phyloP scores from a whole-genome alignment of 345 rosid species.

The Combretum micranthum region DNA sequence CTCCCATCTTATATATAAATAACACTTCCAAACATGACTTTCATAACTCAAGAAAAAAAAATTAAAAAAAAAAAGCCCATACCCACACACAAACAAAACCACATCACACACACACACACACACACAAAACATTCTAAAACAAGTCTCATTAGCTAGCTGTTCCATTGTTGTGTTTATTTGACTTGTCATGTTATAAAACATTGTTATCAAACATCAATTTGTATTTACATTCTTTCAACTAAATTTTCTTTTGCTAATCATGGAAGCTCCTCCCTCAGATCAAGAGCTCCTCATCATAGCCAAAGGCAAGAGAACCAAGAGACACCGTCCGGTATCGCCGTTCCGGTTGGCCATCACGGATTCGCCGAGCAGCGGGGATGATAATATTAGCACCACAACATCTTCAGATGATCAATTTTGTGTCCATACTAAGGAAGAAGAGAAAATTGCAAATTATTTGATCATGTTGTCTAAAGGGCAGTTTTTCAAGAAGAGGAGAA shows the following conservation, averaged over 20 bases:
- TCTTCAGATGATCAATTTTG: not conserved
- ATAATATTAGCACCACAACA: not conserved
- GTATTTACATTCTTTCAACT: constrained; percentile 1
- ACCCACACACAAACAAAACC: too few relatives aligned
- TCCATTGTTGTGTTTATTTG: constrained; percentile 10
- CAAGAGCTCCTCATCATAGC: constrained; percentile 11
- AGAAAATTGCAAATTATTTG: constrained; percentile 85
- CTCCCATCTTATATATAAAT: constrained; percentile 8
- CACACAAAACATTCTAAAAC: too few relatives aligned
- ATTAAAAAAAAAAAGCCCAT: too few relatives aligned
- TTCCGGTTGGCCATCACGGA: constrained; percentile 32
- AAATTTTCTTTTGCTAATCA: not conserved
- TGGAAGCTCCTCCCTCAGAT: constrained; percentile 1
- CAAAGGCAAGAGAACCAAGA: constrained; percentile 78
- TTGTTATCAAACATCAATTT: not conserved
- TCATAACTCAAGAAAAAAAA: not conserved
- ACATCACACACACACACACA: too few relatives aligned
- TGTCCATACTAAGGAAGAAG: constrained; percentile 40
- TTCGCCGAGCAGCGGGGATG: constrained; percentile 7
- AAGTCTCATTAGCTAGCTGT: constrained; percentile 9
- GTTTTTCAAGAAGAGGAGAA: constrained; percentile 6
- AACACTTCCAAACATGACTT: not conserved
- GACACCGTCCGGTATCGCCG: constrained; percentile 61
- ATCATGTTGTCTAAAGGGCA: constrained; percentile 82
- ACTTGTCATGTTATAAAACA: constrained; percentile 4